Percentiles rank a stretch among this genome's conserved stretches.
Conservation (phyloP, 176 grass and related monocot genomes). For the Carex scoparia region DNA sequence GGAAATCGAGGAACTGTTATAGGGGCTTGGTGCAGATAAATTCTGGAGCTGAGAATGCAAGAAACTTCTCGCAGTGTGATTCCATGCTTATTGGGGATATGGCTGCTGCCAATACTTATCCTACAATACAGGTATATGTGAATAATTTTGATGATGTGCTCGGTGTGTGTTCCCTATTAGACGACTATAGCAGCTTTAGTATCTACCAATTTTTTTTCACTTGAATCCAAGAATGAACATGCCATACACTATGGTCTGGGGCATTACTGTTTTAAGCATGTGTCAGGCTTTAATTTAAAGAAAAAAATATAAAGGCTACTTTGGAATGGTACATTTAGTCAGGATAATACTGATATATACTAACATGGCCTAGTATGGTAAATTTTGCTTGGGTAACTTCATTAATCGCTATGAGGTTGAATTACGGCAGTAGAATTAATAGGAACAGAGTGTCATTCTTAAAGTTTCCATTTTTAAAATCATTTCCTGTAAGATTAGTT, state of each 20-base stretch:
- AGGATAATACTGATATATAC: neutral
- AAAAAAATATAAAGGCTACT: neutral
- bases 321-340: neutral
- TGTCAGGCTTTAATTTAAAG: neutral
- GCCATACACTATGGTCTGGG: neutral
- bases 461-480: neutral
- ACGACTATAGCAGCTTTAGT: neutral
- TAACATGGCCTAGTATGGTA: neutral
- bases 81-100: constrained; percentile 97
- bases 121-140: constrained; percentile 65
- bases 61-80: constrained; percentile 94
- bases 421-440: neutral
- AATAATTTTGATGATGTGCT: neutral
- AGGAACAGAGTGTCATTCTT: neutral
- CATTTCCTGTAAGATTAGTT: neutral
- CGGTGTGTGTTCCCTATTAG: neutral
- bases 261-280: neutral
- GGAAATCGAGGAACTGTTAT: constrained; percentile 96
- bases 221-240: constrained; percentile 1
- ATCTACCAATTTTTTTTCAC: neutral
- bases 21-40: constrained; percentile 83
- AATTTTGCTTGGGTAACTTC: neutral
- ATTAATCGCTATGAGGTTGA: neutral
- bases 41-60: constrained; percentile 60
- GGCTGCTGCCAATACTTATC: constrained; percentile 91